A percentile compares a stretch with the other conserved stretches of the same genome.
These are phyloP conservation scores for Monosporozyma unispora DNA, from an alignment of 805 yeast species.

Conservation along the genomic window DNA sequence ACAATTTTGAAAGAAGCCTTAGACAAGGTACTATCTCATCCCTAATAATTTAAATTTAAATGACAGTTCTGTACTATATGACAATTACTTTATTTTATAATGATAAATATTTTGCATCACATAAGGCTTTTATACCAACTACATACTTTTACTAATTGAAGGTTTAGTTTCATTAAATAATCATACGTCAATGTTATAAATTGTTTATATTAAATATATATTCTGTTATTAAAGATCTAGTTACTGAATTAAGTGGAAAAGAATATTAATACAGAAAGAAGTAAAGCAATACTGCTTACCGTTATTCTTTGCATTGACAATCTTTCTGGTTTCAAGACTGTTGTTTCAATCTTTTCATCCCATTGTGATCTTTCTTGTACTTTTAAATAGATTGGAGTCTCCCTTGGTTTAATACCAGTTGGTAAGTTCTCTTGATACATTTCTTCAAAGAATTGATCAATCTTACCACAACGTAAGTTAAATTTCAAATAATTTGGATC, in stretches of 20 bases:
- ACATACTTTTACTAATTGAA: too few relatives aligned
- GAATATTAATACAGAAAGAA: not conserved
- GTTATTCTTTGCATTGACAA: not conserved
- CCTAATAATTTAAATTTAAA: too few relatives aligned
- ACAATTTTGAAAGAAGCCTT: too few relatives aligned
- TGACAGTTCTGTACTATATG: too few relatives aligned
- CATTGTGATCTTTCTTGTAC: constrained; percentile 36
- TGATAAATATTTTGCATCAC: too few relatives aligned
- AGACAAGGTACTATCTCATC: too few relatives aligned
- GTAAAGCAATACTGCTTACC: not conserved
- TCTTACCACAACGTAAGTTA: constrained; percentile 78
- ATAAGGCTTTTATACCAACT: too few relatives aligned
- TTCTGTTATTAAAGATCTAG: not conserved
- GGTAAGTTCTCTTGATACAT: constrained; percentile 63
- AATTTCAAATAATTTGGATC: constrained; percentile 83
- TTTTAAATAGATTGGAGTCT: constrained; percentile 31
- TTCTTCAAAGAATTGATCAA: constrained; percentile 79
- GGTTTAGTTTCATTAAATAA: too few relatives aligned
- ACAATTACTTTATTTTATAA: too few relatives aligned
- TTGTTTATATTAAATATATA: not conserved
- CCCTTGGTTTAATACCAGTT: constrained; percentile 37
- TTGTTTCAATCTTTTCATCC: constrained; percentile 27
- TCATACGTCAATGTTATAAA: not conserved
- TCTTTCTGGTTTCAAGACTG: not conserved
- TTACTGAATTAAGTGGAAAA: not conserved